Conservation (phyloP, 179 eudicot genomes). For the Beta lomatogona region DNA sequence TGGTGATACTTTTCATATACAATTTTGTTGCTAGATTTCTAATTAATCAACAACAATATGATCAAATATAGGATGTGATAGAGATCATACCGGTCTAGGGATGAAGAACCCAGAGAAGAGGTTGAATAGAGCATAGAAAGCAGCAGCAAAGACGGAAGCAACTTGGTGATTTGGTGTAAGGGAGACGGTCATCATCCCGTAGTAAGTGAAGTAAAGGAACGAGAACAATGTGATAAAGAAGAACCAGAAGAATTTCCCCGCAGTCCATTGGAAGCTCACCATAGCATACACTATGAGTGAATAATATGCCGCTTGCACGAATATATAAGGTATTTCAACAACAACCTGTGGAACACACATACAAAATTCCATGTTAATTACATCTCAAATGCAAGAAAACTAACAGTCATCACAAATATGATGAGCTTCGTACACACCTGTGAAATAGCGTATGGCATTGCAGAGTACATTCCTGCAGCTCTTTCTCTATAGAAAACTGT, state of each 20-base stretch:
- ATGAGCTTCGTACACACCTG: conserved; percentile 50
- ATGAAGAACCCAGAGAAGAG: conserved; percentile 92
- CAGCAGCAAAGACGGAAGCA: conserved; percentile 75
- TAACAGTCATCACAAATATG: background rate
- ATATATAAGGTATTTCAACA: conserved; percentile 72
- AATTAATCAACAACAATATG: background rate
- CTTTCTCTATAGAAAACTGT: conserved; percentile 89
- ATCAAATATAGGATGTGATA: background rate
- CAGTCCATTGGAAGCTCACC: conserved; percentile 81
- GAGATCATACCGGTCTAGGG: conserved; percentile 71
- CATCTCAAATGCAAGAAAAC: background rate
- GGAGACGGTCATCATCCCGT: conserved; percentile 95
- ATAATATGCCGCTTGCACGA: conserved; percentile 62
- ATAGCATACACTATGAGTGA: conserved; percentile 75
- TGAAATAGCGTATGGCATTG: conserved; percentile 89
- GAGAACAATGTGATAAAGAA: conserved; percentile 71
- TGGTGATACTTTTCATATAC: too few species aligned
- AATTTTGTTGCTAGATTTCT: too few species aligned
- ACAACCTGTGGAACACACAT: conserved; percentile 48
- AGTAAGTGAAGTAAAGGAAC: conserved; percentile 88
- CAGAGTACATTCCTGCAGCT: conserved; percentile 98
- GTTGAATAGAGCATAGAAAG: conserved; percentile 72
- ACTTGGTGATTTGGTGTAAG: conserved; percentile 91
- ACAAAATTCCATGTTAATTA: background rate
- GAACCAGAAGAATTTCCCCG: conserved; percentile 80